Evolutionary conservation across 768 basidiomycete genomes (phyloP), one percentile per base, ranked within the genome.

Genomic region (Hortiboletus flavorubellus): DNA sequence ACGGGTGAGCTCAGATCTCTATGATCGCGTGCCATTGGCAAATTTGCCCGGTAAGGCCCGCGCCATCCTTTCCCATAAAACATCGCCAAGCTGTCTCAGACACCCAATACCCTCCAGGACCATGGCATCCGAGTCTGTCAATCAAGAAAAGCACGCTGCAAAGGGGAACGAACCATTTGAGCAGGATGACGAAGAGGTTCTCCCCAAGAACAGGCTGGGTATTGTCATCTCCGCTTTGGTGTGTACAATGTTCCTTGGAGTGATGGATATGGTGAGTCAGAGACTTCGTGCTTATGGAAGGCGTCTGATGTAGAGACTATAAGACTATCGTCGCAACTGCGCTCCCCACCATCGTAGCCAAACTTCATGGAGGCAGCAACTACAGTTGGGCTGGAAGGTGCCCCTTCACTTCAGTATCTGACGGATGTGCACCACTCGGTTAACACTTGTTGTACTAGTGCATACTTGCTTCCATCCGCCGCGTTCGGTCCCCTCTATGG

Each of bases 361-460:
- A 86, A 30, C 75, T 89, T 0, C 80, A 82, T 16, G 86, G 83
- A 12, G 84, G 82, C 3, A 77, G 67, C 8, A 73, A 78, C 39
- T 89, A 89, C 57, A 83, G 83, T 49, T 89, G 87, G 87, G 83
- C 89, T 35, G 85, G 84, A 60, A 85, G 78, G 85, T 83, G 6
- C 34, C 34, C 34, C 34, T 34, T 14, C 33, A 34, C 12, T 34
- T 34, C 34, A 34, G 12, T 5, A 34, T 34, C 14, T 12, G 4
- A 12, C 53, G 11, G 73, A 21, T 42, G 30, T 38, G 12, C 9
- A 30, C 26, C 38, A 12, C 21, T 34, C 29, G 14, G 42, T 29
- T 43, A 37, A 1, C 33, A 18, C 21, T 5, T 6, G 1, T 47
- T 33, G 15, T 1, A 7, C 5, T 52, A 89, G 87, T 65, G 83